Evolutionary conservation across 2,329 filamentous ascomycete species (phyloP).

Genomic region (Dichotomopilus funicola): DNA sequence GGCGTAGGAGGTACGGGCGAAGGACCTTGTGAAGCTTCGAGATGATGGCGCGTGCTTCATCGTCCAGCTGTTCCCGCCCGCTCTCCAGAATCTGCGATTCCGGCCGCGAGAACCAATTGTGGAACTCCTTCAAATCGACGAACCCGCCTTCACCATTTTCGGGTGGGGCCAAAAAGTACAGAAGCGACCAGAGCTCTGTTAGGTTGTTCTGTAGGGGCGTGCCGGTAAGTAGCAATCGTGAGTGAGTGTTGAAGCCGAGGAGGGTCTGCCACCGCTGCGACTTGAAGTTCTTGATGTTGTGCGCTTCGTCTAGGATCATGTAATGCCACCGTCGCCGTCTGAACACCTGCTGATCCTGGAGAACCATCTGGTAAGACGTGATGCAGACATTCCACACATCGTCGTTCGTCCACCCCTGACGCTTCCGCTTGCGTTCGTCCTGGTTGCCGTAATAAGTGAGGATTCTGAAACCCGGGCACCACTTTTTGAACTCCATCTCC

Average conservation of each 20-base stretch:
- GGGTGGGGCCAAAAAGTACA: conserved; percentile 94
- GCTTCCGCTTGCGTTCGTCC: conserved; percentile 85
- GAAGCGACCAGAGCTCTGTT: conserved; percentile 90
- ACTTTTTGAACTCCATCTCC: conserved; percentile 99
- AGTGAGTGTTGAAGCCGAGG: conserved; percentile 84
- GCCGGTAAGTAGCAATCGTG: conserved; percentile 81
- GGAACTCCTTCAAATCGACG: conserved; percentile 90
- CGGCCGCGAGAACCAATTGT: conserved; percentile 90
- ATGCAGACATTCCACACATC: conserved; percentile 96
- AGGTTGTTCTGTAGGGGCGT: conserved; percentile 96
- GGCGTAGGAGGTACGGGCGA: conserved; percentile 81
- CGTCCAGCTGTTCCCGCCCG: conserved; percentile 87
- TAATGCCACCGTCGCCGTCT: conserved; percentile 94
- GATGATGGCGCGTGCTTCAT: conserved; percentile 87
- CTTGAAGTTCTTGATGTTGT: conserved; percentile 99
- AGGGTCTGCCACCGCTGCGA: conserved; percentile 95
- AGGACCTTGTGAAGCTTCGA: conserved; percentile 90
- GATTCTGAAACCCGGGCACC: conserved; percentile 96
- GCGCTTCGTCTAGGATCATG: conserved; percentile 94
- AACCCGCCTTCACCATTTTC: conserved; percentile 84
- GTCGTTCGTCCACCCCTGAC: conserved; percentile 87
- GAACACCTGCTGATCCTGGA: conserved; percentile 91
- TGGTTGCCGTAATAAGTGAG: conserved; percentile 93
- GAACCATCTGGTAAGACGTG: conserved; percentile 92
- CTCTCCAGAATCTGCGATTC: conserved; percentile 95